Evolutionary conservation across 495 filamentous ascomycete genomes (phyloP), one percentile per base, ranked within the genome.

Genomic region (Coniosporium apollinis): DNA sequence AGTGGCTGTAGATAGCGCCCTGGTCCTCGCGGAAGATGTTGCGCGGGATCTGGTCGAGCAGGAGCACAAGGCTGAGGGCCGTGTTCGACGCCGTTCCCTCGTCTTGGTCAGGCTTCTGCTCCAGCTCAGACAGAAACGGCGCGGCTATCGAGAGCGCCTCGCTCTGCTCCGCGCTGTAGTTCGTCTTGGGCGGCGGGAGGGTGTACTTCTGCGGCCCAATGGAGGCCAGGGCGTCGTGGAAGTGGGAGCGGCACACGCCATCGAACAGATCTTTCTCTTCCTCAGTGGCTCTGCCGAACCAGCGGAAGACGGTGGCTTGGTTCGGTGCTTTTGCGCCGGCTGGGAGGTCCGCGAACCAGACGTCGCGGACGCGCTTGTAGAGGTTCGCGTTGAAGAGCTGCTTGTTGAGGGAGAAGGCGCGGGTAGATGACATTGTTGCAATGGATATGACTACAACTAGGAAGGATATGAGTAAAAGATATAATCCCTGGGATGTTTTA

Each of bases 41-140:
- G 13, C 64, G 59, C 1, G 63, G 48, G 29, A 65, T 49, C 42
- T 68, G 64, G 34, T 68, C 64, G 2, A 68, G 52, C 19, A 68
- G 53, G 18, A 68, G 13, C 6, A 64, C 13, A 8, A 68, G 34
- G 13, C 51, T 49, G 22, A 67, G 49, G 4, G 60, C 48, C 2
- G 49, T 56, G 11, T 49, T 38, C 9, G 43, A 33, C 4, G n/a
- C 37, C 30, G 41, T 28, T 11, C 30, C 30, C 14, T 38, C 36
- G 20, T 30, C 33, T 14, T 45, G 28, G 3, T 36, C n/a, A 9
- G 15, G 24, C 5, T 33, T 33, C 10, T 36, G 2, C 7, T 38
- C 28, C n/a, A 59, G 43, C 21, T 54, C 44, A 2, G 22, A 25
- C 16, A 57, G 21, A 36, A 64, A 61, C 1, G 60, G 59, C 10